Evolutionary conservation across 1,139 yeast species (phyloP), one percentile per base, ranked within the genome.

Genomic region (Yamadazyma friedrichii): DNA sequence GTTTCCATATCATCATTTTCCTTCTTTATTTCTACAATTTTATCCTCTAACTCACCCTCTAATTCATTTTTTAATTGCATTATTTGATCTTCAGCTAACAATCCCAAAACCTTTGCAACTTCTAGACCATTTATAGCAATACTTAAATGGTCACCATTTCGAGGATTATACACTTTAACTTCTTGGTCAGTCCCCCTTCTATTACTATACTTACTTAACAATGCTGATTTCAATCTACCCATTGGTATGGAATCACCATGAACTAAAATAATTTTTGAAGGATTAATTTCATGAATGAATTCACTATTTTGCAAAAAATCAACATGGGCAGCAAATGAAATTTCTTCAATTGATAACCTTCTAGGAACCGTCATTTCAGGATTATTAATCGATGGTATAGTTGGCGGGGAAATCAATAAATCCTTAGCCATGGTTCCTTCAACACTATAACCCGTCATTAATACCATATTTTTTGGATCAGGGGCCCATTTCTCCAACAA

Each of bases 181-280:
- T 93, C 98, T 39, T 85, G 79, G 6, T 87, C 95, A 0, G 97
- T 88, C 8, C 89, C 91, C 58, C 85, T 89, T 40, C 88, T 72
- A 36, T 81, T 77, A 6, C 91, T 76, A 55, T 91, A 94, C 60
- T 89, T 89, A 44, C 96, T 88, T 52, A 89, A 68, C 35, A 93
- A 69, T 0, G 98, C 98, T 20, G 96, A 87, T 60, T 93, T 93
- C 42, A 93, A 69, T 58, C 98, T 81, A 43, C 98, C 98, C 98
- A 93, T 93, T 24, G 96, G 97, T 51, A 88, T 89, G 2, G 95
- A 82, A 58, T 93, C 99, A n/a, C 99, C 99, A 60, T 93, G 99
- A 1, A 93, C 99, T 44, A 93, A 73, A 45, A 93, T 88, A 41
- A 85, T 84, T 44, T 85, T 82, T 48, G 78, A 78, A 0, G 99